These are phyloP conservation scores for Lignosus rhinocerotis DNA, from an alignment of 1,284 basidiomycete genomes.

Conservation along the genomic window DNA sequence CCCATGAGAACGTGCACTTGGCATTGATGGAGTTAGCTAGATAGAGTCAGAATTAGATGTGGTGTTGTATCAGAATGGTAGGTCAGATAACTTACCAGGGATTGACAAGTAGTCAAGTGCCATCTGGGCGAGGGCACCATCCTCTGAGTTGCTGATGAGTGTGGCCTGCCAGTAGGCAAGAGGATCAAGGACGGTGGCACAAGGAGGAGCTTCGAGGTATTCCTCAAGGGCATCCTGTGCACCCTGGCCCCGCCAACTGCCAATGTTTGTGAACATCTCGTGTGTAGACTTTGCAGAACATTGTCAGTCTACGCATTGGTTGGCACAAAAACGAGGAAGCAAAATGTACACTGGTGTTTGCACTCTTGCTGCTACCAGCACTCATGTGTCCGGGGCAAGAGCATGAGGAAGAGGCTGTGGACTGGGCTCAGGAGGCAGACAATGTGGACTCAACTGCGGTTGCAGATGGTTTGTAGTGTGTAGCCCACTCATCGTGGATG, in stretches of 20 bases:
- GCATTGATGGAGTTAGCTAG: conserved; percentile 26
- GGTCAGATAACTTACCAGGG: background rate
- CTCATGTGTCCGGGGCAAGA: background rate
- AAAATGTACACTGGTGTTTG: background rate
- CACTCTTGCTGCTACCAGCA: no score
- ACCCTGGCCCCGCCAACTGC: background rate
- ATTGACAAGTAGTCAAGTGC: background rate
- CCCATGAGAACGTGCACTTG: conserved; percentile 26
- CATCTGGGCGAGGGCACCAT: conserved; percentile 10
- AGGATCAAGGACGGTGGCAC: background rate
- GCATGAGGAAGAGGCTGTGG: background rate
- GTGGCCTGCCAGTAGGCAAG: conserved; percentile 6
- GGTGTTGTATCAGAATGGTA: background rate
- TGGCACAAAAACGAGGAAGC: background rate
- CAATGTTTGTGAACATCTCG: background rate
- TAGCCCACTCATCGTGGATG: conserved; percentile 5
- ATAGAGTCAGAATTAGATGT: background rate
- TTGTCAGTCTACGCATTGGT: no score
- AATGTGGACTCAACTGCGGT: background rate
- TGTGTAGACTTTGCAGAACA: background rate
- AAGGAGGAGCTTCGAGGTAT: background rate
- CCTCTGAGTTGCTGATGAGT: background rate
- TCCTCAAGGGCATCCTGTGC: background rate
- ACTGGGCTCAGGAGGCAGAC: background rate
- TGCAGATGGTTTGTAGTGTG: background rate